Evolutionary conservation across 495 filamentous ascomycete species (phyloP).

Genomic region (Lepidopterella palustris): DNA sequence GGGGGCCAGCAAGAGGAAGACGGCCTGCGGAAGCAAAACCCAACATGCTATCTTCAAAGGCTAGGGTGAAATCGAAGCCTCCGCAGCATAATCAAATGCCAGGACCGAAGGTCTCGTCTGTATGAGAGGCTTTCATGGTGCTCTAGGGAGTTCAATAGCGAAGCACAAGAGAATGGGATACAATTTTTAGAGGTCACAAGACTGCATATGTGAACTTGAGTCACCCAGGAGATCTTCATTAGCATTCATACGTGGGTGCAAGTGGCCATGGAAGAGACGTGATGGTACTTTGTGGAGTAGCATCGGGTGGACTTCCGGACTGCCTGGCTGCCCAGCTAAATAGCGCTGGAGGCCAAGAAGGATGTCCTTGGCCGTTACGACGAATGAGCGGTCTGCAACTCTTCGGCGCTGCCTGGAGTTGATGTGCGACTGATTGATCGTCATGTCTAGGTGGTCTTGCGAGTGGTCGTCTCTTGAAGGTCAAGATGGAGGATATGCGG

Average conservation of each 20-base stretch:
- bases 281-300: neutral
- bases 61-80: conserved; percentile 27
- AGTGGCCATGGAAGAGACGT: neutral
- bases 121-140: conserved; percentile 18
- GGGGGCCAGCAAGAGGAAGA: conserved; percentile 20
- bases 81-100: conserved; percentile 20
- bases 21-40: conserved; percentile 15
- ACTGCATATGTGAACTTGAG: neutral
- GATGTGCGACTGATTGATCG: neutral
- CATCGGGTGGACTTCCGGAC: neutral
- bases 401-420: neutral
- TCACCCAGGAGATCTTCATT: neutral
- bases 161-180: too few relatives aligned
- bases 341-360: too few relatives aligned
- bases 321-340: too few relatives aligned
- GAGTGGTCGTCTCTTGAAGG: too few relatives aligned
- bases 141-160: too few relatives aligned
- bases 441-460: neutral
- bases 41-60: conserved; percentile 26
- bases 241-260: neutral
- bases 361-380: too few relatives aligned
- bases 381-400: neutral
- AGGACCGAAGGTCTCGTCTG: conserved; percentile 25
- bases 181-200: too few relatives aligned
- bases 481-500: too few relatives aligned